Base-by-base conservation (phyloP, 371 early-diverging fungal species). In the Rozella allomycis region DNA sequence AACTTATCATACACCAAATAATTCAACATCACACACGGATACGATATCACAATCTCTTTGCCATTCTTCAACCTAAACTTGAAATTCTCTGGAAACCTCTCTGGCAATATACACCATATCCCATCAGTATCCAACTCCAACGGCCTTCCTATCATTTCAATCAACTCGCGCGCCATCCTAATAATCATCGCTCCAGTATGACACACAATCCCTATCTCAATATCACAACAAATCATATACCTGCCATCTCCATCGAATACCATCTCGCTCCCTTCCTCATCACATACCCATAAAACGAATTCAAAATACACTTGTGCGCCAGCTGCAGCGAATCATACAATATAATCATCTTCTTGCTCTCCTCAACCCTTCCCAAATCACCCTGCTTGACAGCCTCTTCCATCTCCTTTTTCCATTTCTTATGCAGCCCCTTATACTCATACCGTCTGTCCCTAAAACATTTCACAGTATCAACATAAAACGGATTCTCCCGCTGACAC, bases 191-290 rank as follows among this genome's bases (percentile, higher is more conserved):
- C 80, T 10, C 98, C 98, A 1, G 91, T 90, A 42, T 86, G 48
- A 56, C 98, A 97, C 25, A 97, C 97, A 18, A 96, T 82, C 23
- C n/a, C n/a, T n/a, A n/a, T n/a, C n/a, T n/a, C n/a, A n/a, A n/a
- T n/a, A n/a, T n/a, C n/a, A n/a, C n/a, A n/a, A n/a, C n/a, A n/a
- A 25, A 25, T 12, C n/a, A 51, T 44, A n/a, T n/a, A 25, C 97
- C 98, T 1, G 94, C 98, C 98, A 98, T 99, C 53, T 97, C 97
- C 68, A 97, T 74, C 1, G 94, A 93, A 51, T 86, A 90, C 99
- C 99, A 99, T 33, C 99, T 77, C 0, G 94, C 82, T 23, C 94
- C 97, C 54, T 88, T 96, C 41, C 94, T 70, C 97, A 97, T 98
- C 20, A 97, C 97, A 60, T 98, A 99, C 17, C 97, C 98, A 49